Evolutionary conservation across 2,329 filamentous ascomycete genomes (phyloP), one percentile per base, ranked within the genome.

Genomic region (Ceratocystis diversiconidia): DNA sequence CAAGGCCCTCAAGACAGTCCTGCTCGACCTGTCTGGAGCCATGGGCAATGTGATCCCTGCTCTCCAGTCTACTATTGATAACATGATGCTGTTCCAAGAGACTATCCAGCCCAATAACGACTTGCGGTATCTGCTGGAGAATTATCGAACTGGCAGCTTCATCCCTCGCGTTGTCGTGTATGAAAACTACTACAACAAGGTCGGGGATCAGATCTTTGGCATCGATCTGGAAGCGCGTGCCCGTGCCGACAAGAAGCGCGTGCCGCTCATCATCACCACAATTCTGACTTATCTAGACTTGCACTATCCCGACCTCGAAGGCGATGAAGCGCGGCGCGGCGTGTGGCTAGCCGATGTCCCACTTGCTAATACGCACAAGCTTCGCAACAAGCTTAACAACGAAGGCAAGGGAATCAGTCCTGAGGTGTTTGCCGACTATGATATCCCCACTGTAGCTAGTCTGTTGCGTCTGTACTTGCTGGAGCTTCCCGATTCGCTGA

Each of bases 71-170:
- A 91, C 92, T 0, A 91, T 99, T 28, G 94, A 99, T 77, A 91
- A 95, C 73, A 96, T 99, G 92, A 91, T 99, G 86, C 82, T 99
- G 60, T 99, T 95, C 77, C 94, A 99, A 75, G 94, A 99, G 79
- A 97, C 94, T 0, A 89, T 99, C n/a, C 94, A 97, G 75, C 94
- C 94, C 5, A 74, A 86, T 61, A 89, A 90, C 48, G 94, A 99
- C 75, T 78, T 99, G 70, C 84, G 94, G 69, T 99, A 97, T 74
- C 82, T 99, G 68, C 81, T 99, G 59, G 94, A 99, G 77, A 99
- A 92, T 74, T 99, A 99, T 76, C 87, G 92, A 69, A 99, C 94
- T 5, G 94, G 94, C 69, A 89, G 87, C 70, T 99, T 95, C 74
- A 84, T 90, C 63, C 94, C 94, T 7, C 92, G 85, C 72, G 92